Percentiles rank a stretch among this genome's conserved stretches.
Conservation (phyloP, 805 yeast genomes). For the Lipomyces kockii region DNA sequence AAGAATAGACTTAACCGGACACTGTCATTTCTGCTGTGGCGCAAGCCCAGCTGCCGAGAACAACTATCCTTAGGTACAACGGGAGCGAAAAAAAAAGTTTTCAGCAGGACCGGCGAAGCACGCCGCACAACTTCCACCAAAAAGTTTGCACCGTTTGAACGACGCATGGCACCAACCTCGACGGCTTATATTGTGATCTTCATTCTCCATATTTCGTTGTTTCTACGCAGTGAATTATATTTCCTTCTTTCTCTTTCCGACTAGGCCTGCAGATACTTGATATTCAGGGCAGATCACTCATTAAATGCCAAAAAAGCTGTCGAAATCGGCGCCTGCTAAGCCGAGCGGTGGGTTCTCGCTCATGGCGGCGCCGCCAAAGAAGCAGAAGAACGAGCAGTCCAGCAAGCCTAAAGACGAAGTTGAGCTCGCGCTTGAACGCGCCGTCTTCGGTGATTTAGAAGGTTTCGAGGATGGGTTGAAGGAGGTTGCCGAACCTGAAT, state of each 20-base stretch:
- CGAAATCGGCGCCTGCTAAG: constrained; percentile 18
- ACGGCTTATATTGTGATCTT: neutral
- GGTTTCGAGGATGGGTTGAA: constrained; percentile 73
- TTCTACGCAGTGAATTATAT: neutral
- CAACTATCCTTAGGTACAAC: too few species aligned
- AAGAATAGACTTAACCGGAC: too few species aligned
- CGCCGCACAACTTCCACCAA: neutral
- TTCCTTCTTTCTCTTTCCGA: neutral
- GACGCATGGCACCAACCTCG: neutral
- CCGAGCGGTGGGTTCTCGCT: constrained; percentile 16
- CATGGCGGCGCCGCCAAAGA: constrained; percentile 22
- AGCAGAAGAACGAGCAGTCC: constrained; percentile 5
- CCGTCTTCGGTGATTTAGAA: constrained; percentile 86
- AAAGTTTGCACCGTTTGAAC: neutral
- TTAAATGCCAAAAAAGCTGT: constrained; percentile 13
- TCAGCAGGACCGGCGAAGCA: neutral
- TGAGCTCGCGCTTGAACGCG: constrained; percentile 75
- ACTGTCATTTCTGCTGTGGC: too few species aligned
- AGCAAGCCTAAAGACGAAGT: constrained; percentile 69
- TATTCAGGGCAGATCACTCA: neutral
- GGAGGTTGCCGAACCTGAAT: constrained; percentile 45
- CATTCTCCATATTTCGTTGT: neutral
- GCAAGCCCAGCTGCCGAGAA: too few species aligned
- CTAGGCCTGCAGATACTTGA: neutral
- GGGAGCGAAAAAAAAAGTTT: neutral